These are phyloP conservation scores for Aspergillus terreus DNA, from an alignment of 2,329 filamentous ascomycete genomes.

Conservation along the genomic window DNA sequence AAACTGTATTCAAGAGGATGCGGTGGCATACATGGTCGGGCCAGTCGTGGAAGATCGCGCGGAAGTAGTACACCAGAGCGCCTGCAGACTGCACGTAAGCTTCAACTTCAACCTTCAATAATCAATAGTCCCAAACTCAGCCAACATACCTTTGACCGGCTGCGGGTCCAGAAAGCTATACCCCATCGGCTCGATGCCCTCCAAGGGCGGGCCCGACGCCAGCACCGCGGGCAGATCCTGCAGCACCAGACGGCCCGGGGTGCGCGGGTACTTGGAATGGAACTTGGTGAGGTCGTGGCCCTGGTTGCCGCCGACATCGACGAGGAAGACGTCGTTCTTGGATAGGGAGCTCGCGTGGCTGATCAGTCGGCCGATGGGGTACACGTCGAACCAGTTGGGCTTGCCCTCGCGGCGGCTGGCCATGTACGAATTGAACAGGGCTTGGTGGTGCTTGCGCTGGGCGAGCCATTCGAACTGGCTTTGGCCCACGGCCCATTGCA, in stretches of 20 bases:
- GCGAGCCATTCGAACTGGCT: conserved; percentile 34
- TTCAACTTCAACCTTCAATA: not conserved
- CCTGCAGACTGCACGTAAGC: conserved; percentile 12
- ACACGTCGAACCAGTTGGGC: conserved; percentile 30
- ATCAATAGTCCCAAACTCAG: not conserved
- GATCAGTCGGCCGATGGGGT: conserved; percentile 23
- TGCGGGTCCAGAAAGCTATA: conserved; percentile 33
- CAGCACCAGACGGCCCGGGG: conserved; percentile 34
- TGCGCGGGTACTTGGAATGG: conserved; percentile 26
- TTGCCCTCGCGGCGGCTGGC: conserved; percentile 27
- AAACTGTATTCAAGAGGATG: conserved; percentile 30
- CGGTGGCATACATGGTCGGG: conserved; percentile 29
- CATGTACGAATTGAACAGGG: conserved; percentile 33
- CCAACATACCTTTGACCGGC: conserved; percentile 23
- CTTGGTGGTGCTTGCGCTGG: conserved; percentile 21
- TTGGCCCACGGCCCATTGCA: conserved; percentile 30
- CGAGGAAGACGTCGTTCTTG: conserved; percentile 31
- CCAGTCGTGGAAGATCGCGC: conserved; percentile 39
- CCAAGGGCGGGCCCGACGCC: conserved; percentile 3
- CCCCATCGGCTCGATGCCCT: conserved; percentile 27
- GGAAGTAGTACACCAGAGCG: conserved; percentile 35
- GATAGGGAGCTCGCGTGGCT: conserved; percentile 14
- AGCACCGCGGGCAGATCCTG: conserved; percentile 38
- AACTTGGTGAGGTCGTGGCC: conserved; percentile 37
- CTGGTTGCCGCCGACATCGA: conserved; percentile 42